Evolutionary conservation across 2,329 filamentous ascomycete species (phyloP).

Genomic region (Plectosphaerella sp.): DNA sequence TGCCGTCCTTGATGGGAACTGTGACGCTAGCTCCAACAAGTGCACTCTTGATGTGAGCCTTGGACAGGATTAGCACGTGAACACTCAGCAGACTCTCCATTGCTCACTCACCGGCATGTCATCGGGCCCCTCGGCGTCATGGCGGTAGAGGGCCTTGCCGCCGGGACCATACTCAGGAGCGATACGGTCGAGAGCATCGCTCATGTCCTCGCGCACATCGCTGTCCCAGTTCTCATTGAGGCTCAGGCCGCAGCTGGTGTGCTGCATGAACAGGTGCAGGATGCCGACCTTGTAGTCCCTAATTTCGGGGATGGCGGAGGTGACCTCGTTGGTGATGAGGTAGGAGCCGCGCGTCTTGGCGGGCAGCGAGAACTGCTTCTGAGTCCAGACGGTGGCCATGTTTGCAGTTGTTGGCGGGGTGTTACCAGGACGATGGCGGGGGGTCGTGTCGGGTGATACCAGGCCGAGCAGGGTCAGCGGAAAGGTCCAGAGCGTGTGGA

Average conservation of each 20-base stretch:
- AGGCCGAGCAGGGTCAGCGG: conserved; percentile 36
- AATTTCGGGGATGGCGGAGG: conserved; percentile 72
- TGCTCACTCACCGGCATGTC: conserved; percentile 74
- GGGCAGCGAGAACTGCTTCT: conserved; percentile 80
- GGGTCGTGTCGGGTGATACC: conserved; percentile 18
- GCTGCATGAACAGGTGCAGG: conserved; percentile 88
- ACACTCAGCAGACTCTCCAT: not conserved
- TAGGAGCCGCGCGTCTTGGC: conserved; percentile 77
- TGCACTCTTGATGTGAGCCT: conserved; percentile 91
- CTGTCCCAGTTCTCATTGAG: conserved; percentile 88
- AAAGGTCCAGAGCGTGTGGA: conserved; percentile 47
- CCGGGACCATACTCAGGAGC: conserved; percentile 72
- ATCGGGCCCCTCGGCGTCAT: conserved; percentile 82
- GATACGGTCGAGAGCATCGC: conserved; percentile 85
- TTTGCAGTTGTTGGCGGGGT: conserved; percentile 19
- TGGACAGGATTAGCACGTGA: conserved; percentile 1
- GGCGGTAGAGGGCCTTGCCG: conserved; percentile 72
- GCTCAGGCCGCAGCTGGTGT: conserved; percentile 85
- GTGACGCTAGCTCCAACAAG: conserved; percentile 85
- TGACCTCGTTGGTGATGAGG: conserved; percentile 77
- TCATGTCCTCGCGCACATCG: conserved; percentile 92
- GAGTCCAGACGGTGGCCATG: conserved; percentile 68
- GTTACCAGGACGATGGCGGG: conserved; percentile 9
- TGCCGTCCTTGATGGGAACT: conserved; percentile 85
- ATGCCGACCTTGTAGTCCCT: conserved; percentile 78